Evolutionary conservation across 768 basidiomycete species (phyloP).

Genomic region (Rhodotorula toruloides): DNA sequence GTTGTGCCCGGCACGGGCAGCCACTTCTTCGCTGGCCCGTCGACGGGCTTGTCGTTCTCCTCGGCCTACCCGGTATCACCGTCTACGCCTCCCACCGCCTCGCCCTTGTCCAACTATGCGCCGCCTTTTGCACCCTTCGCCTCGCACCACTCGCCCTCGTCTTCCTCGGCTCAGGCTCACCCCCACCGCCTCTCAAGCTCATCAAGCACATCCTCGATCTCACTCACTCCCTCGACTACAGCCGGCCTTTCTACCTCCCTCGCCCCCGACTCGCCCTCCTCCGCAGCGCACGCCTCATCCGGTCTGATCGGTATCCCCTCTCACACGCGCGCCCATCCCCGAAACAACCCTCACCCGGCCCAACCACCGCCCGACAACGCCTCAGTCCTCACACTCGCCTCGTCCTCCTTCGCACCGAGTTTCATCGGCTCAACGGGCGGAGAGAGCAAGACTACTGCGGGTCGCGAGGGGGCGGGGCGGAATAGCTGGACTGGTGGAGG

Average conservation of each 20-base stretch:
- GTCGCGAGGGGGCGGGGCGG: conserved; percentile 50
- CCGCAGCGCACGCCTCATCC: neutral
- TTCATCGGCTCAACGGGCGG: conserved; percentile 2
- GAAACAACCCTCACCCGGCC: conserved; percentile 89
- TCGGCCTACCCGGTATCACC: conserved; percentile 55
- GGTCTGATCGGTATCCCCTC: conserved; percentile 53
- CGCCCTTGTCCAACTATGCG: neutral
- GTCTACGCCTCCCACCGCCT: neutral
- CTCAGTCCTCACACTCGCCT: conserved; percentile 84
- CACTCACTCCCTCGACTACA: neutral
- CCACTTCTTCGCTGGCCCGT: neutral
- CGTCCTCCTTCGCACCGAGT: conserved; percentile 67
- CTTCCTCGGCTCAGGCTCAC: no score
- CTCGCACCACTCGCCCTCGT: neutral
- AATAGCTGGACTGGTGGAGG: conserved; percentile 52
- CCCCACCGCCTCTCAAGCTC: conserved; percentile 9
- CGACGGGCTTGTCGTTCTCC: conserved; percentile 11
- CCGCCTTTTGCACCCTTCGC: neutral
- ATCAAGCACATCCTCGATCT: conserved; percentile 3
- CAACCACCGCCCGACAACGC: conserved; percentile 89
- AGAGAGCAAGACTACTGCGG: conserved; percentile 54
- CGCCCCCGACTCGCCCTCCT: neutral
- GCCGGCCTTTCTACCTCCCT: neutral
- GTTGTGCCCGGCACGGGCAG: conserved; percentile 50
- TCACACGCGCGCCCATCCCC: conserved; percentile 85